Base-by-base conservation (phyloP, 1,139 yeast genomes). In the Yamadazyma atmosphaerica region DNA sequence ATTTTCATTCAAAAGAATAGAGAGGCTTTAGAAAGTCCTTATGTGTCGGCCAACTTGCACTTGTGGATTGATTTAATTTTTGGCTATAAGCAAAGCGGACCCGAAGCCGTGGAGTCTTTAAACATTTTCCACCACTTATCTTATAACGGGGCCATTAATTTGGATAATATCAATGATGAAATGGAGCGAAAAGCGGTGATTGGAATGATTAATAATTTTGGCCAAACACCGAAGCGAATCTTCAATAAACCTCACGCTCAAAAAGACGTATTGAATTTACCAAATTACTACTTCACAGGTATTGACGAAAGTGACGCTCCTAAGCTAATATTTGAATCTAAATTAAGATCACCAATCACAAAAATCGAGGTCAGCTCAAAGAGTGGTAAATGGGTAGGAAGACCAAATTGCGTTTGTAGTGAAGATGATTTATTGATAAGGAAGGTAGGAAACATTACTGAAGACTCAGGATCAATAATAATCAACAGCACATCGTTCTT, bases 121-220 rank as follows among this genome's bases (percentile, higher is more conserved):
- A 87, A 87, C 56, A 90, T 87, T 1, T 87, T 86, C 58, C 92
- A 86, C 58, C 86, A 82, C 54, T 66, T 84, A 43, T 86, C 95
- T 35, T 87, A 87, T 54, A 82, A 82, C 39, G 96, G 96, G 1
- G 87, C 90, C 0, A 81, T 86, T 17, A 80, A 87, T 54, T 63
- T 87, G 38, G 95, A 86, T 47, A 72, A 69, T 25, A 82, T 87
- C 33, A 71, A 75, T 42, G 90, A 87, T 55, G 87, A 81, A 27
- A 68, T 76, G 44, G 95, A 87, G 55, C 74, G 83, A 45, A 69
- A 81, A 27, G 92, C 95, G 0, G 74, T 83, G 2, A 83, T 87
- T 22, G 90, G 95, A 1, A 84, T 85, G 54, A 87, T 87, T 34
- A 90, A 87, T 54, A 87, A 87, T 57, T 87, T 87, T 67, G 96